Evolutionary conservation across 768 basidiomycete species (phyloP).

Genomic region (Lentinula guzmanii): DNA sequence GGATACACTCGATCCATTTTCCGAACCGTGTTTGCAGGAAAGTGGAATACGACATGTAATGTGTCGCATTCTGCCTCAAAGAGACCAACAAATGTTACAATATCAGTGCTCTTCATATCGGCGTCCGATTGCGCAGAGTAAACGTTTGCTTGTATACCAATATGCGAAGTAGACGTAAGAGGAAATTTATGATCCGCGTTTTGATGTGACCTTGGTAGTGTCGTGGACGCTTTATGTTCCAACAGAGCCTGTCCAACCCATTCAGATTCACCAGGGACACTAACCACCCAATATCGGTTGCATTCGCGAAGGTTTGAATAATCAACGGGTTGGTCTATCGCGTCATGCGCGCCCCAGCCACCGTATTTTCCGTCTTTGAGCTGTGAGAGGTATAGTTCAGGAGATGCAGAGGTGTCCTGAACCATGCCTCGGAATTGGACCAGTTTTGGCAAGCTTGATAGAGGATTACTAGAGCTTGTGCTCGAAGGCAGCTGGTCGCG

Average conservation of each 20-base stretch:
- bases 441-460: slow-evolving; percentile 47
- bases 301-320: slow-evolving; percentile 55
- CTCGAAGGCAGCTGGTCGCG: neutral
- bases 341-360: slow-evolving; percentile 67
- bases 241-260: slow-evolving; percentile 30
- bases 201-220: neutral
- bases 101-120: slow-evolving; percentile 49
- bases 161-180: slow-evolving; percentile 40
- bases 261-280: slow-evolving; percentile 58
- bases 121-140: slow-evolving; percentile 7
- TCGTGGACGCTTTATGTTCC: neutral
- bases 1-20: slow-evolving; percentile 30
- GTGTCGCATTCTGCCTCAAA: slow-evolving; percentile 50
- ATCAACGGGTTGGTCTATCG: slow-evolving; percentile 26
- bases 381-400: slow-evolving; percentile 64
- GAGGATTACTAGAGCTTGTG: slow-evolving; percentile 10
- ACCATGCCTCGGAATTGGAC: slow-evolving; percentile 76
- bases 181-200: slow-evolving; percentile 60
- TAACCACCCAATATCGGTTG: slow-evolving; percentile 66
- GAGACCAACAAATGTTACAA: slow-evolving; percentile 72
- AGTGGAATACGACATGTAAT: slow-evolving; percentile 59
- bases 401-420: slow-evolving; percentile 72
- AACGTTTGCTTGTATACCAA: slow-evolving; percentile 75
- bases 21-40: slow-evolving; percentile 8
- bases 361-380: slow-evolving; percentile 40